Conservation (phyloP, 371 early-diverging fungal genomes). For the Actinomortierella wolfii region DNA sequence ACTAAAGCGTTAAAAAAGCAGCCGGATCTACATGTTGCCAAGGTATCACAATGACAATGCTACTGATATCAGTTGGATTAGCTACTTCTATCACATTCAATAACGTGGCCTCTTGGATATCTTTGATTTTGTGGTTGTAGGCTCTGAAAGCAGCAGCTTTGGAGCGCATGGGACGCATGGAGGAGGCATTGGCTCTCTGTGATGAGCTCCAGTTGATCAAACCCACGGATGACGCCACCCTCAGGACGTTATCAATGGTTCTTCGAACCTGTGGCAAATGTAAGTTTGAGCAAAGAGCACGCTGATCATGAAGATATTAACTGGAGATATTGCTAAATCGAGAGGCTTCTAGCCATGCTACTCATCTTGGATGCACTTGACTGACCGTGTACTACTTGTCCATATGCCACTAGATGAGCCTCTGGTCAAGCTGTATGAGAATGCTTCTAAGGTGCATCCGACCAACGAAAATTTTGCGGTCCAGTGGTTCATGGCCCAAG, state of each 20-base stretch:
- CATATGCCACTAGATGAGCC: slow-evolving; percentile 52
- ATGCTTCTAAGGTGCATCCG: slow-evolving; percentile 66
- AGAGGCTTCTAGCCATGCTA: background rate
- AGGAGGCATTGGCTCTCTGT: slow-evolving; percentile 77
- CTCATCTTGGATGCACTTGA: background rate
- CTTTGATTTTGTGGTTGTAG: slow-evolving; percentile 48
- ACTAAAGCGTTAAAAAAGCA: slow-evolving; percentile 77
- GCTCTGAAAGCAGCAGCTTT: slow-evolving; percentile 84
- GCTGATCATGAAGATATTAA: no score
- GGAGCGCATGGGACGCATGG: slow-evolving; percentile 65
- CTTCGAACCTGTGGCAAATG: slow-evolving; percentile 66
- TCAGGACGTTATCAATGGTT: slow-evolving; percentile 77
- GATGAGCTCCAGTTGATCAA: slow-evolving; percentile 67
- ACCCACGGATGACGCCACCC: slow-evolving; percentile 73
- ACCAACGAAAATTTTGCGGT: slow-evolving; percentile 76
- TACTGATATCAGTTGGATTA: background rate
- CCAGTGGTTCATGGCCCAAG: slow-evolving; percentile 88
- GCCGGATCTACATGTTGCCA: slow-evolving; percentile 65
- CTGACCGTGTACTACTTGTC: background rate
- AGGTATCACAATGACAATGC: slow-evolving; percentile 48
- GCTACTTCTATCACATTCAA: background rate
- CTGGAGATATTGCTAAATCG: no score
- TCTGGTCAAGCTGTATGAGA: slow-evolving; percentile 76
- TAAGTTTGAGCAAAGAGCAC: slow-evolving; percentile 45
- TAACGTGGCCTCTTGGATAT: background rate